phyloP scores from a whole-genome alignment of 805 yeast species.

The Limtongia smithiae region DNA sequence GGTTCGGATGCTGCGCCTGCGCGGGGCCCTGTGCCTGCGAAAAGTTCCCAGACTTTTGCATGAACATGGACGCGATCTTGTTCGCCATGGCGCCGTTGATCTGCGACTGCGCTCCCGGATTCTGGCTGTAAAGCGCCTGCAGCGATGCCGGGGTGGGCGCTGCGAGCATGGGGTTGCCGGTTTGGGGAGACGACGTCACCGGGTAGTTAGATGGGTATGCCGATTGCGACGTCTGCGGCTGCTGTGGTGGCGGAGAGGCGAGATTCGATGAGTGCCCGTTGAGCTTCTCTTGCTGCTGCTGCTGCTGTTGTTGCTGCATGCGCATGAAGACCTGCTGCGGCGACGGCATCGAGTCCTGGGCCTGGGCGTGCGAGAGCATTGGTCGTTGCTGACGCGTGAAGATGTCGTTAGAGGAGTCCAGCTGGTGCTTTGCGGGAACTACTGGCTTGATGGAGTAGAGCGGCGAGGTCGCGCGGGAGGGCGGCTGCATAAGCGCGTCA shows the following conservation, averaged over 20 bases:
- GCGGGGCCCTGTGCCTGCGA: neutral
- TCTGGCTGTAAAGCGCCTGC: conserved; percentile 4
- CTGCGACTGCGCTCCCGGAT: neutral
- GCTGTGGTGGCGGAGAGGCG: neutral
- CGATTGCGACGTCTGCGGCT: conserved; percentile 6
- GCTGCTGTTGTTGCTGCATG: conserved; percentile 7
- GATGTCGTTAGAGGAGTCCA: conserved; percentile 3
- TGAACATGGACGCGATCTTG: neutral
- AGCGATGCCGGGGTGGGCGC: conserved; percentile 2
- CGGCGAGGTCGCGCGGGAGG: conserved; percentile 19
- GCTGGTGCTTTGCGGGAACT: conserved; percentile 16
- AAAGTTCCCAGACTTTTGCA: conserved; percentile 1
- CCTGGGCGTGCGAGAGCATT: conserved; percentile 5
- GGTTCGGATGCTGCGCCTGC: neutral
- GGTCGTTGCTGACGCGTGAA: neutral
- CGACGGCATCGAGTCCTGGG: conserved; percentile 2
- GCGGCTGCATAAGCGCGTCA: conserved; percentile 1
- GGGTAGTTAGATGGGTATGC: neutral
- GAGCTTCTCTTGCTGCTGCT: conserved; percentile 9
- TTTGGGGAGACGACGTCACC: neutral
- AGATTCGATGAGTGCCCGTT: conserved; percentile 8
- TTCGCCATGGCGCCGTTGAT: neutral
- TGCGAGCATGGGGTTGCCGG: neutral
- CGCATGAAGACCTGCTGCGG: conserved; percentile 3
- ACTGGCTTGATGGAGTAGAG: conserved; percentile 17